Evolutionary conservation across 495 filamentous ascomycete species (phyloP), one percentile per base, ranked within the genome.

Genomic region (Friedmanniomyces simplex): DNA sequence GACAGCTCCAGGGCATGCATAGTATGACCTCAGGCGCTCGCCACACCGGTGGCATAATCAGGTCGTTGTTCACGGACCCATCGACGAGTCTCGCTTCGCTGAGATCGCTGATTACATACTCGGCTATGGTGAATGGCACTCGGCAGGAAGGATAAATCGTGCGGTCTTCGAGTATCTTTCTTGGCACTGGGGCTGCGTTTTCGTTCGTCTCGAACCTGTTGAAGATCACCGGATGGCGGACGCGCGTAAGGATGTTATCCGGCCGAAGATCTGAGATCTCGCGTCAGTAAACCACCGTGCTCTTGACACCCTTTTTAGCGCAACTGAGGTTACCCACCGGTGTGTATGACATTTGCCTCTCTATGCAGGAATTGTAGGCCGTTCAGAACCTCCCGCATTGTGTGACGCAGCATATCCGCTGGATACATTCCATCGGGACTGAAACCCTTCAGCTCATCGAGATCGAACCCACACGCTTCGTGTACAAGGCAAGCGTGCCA

Each of bases 1-100:
- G 54, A 58, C 75, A 74, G 26, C 60, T 66, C 79, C 75, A 78
- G 0, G 69, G 62, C 1, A 67, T 58, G 37, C 69, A 63, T 13
- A 80, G 50, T 46, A 79, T 74, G 1, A 79, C 72, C 56, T 81
- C 77, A 0, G 77, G 76, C 7, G 72, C 67, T 30, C 74, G 57
- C 52, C 77, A 79, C 12, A 72, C 24, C 43, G 74, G 61, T 0
- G 77, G 63, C 59, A 57, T 56, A 16, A 57, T 28, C 10, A 26
- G 24, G 25, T 41, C 53, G 18, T 14, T 21, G 14, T 57, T 28
- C 2, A 46, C 25, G 12, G 28, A 2, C 5, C 18, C 4, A 3
- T 48, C n/a, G n/a, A n/a, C 65, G 6, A 50, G 51, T 13, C 68
- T 69, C 28, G 73, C 76, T 24, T 75, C 72, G 42, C 79, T 72